Percentiles rank a stretch among this genome's conserved stretches.
phyloP scores from a whole-genome alignment of 164 flowering plant genomes.

The Nelumbo lutea region DNA sequence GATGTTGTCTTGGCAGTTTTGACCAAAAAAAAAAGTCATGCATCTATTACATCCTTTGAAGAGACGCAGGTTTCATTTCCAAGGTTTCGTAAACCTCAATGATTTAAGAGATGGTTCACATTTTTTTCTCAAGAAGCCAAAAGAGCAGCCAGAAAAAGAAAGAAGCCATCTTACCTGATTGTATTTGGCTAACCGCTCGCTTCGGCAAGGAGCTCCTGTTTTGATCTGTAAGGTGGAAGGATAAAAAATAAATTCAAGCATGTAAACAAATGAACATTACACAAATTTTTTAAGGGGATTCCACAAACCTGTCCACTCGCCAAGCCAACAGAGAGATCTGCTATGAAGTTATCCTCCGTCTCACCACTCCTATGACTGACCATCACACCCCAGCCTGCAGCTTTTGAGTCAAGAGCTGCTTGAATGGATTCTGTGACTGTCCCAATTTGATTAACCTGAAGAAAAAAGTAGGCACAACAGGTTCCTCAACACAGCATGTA shows the following conservation, averaged over 20 bases:
- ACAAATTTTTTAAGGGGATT: background rate
- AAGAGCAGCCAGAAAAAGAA: background rate
- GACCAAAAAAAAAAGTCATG: too few relatives aligned
- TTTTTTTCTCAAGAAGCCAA: too few relatives aligned
- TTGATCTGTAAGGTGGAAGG: conserved; percentile 51
- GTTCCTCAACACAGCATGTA: too few relatives aligned
- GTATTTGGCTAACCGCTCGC: conserved; percentile 88
- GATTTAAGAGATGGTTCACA: too few relatives aligned
- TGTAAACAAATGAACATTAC: background rate
- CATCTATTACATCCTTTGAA: too few relatives aligned
- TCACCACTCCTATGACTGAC: conserved; percentile 79
- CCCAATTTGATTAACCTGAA: conserved; percentile 79
- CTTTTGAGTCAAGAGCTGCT: conserved; percentile 66
- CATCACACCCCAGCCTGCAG: conserved; percentile 83
- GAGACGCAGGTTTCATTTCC: too few relatives aligned
- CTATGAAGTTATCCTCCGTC: conserved; percentile 74
- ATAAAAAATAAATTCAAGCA: conserved; percentile 4
- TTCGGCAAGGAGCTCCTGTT: conserved; percentile 96
- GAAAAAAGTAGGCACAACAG: conserved; percentile 18
- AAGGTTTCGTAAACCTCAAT: too few relatives aligned
- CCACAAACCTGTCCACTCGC: conserved; percentile 71
- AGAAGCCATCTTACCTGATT: conserved; percentile 61
- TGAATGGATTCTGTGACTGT: conserved; percentile 65
- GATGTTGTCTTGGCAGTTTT: too few relatives aligned
- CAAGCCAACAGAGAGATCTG: conserved; percentile 71